These are phyloP conservation scores for Colletotrichum sp. DNA, from an alignment of 2,329 filamentous ascomycete species.

Conservation along the genomic window DNA sequence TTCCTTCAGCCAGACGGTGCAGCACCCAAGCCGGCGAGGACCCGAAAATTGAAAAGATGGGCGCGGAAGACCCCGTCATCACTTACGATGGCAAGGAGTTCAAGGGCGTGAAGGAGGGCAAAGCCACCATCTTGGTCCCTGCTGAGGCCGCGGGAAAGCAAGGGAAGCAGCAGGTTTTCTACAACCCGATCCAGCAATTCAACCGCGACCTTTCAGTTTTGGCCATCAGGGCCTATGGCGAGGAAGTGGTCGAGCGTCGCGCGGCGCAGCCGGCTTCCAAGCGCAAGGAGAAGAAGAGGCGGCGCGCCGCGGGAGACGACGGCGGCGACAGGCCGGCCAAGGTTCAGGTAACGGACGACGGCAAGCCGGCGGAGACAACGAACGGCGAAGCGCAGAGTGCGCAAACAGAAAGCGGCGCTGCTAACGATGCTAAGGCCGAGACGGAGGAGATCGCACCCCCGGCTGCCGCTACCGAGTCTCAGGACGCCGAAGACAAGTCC, in stretches of 20 bases:
- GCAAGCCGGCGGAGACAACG: conserved; percentile 21
- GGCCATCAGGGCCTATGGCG: conserved; percentile 87
- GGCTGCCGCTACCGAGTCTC: conserved; percentile 1
- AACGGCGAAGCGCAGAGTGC: conserved; percentile 8
- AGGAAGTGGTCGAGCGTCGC: conserved; percentile 61
- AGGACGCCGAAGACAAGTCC: neutral
- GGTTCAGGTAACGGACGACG: conserved; percentile 28
- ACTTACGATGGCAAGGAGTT: conserved; percentile 53
- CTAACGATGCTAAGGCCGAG: neutral
- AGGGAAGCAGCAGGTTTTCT: conserved; percentile 82
- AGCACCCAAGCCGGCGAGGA: neutral
- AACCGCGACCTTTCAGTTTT: conserved; percentile 95
- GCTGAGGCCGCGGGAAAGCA: conserved; percentile 42
- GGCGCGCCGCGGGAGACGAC: conserved; percentile 52
- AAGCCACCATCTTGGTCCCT: conserved; percentile 62
- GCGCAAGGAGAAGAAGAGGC: conserved; percentile 38
- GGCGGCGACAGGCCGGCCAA: conserved; percentile 41
- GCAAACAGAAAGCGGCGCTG: neutral
- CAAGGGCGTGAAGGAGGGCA: conserved; percentile 58
- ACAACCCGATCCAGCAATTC: conserved; percentile 99
- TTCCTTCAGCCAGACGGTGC: neutral
- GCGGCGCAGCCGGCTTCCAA: conserved; percentile 40
- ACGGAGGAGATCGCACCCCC: conserved; percentile 14
- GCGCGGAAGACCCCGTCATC: conserved; percentile 36
- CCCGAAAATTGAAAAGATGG: conserved; percentile 25